These are phyloP conservation scores for Pseudogymnoascus sp. DNA, from an alignment of 2,329 filamentous ascomycete species.

Conservation along the genomic window DNA sequence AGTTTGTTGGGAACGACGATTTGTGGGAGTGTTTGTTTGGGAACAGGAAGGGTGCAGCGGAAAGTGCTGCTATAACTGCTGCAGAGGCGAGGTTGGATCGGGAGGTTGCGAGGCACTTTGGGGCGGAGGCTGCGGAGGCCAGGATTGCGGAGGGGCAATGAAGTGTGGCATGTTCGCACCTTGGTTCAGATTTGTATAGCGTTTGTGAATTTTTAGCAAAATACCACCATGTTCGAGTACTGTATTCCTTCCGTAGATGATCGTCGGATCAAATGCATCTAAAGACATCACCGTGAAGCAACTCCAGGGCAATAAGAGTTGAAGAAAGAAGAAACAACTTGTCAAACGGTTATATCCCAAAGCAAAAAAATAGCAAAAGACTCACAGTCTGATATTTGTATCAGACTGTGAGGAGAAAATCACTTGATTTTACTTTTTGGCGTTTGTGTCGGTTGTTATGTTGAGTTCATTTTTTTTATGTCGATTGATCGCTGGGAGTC, in stretches of 20 bases:
- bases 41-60: slow-evolving; percentile 11
- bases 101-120: slow-evolving; percentile 31
- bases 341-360: neutral
- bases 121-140: slow-evolving; percentile 48
- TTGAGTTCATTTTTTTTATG: neutral
- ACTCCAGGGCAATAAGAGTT: neutral
- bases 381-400: slow-evolving; percentile 5
- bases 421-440: neutral
- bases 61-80: neutral
- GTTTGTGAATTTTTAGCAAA: neutral
- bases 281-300: neutral
- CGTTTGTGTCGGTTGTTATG: neutral
- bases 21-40: slow-evolving; percentile 88
- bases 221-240: slow-evolving; percentile 4
- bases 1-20: slow-evolving; percentile 70
- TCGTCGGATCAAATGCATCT: neutral
- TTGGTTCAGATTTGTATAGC: neutral
- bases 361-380: neutral
- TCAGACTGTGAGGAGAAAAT: neutral
- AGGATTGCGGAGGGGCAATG: slow-evolving; percentile 23
- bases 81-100: slow-evolving; percentile 17
- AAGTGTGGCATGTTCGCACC: neutral
- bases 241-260: neutral
- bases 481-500: neutral
- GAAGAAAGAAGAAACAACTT: neutral